Percentiles rank a stretch among this genome's conserved stretches.
phyloP scores from a whole-genome alignment of 2,329 filamentous ascomycete genomes.

The Sordariomycetes sp. region DNA sequence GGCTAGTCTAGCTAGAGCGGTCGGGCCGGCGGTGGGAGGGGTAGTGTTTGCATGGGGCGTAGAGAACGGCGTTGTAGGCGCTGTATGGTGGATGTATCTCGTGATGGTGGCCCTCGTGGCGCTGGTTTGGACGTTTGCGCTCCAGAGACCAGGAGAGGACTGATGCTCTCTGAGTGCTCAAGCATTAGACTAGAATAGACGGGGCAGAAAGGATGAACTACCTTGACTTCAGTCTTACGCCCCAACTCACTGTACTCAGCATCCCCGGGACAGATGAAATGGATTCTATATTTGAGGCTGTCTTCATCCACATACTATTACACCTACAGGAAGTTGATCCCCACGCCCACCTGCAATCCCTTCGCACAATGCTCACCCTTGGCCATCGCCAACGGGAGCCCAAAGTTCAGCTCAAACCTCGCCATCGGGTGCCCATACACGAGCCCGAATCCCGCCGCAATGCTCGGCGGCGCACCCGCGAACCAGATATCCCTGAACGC shows the following conservation, averaged over 20 bases:
- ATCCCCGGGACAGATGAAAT: not conserved
- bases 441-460: conserved; percentile 77
- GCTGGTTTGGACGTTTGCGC: conserved; percentile 8
- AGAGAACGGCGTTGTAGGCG: conserved; percentile 14
- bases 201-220: not conserved
- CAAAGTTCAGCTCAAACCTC: conserved; percentile 92
- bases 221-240: not conserved
- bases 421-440: conserved; percentile 94
- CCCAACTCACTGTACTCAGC: not conserved
- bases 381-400: conserved; percentile 70
- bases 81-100: conserved; percentile 18
- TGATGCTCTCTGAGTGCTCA: not conserved
- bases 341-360: conserved; percentile 89
- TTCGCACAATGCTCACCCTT: conserved; percentile 82
- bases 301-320: not conserved
- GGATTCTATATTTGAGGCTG: not conserved
- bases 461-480: conserved; percentile 63
- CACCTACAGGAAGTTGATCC: conserved; percentile 79
- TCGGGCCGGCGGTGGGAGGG: conserved; percentile 17
- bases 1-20: conserved; percentile 15
- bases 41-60: conserved; percentile 15
- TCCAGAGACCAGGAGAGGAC: conserved; percentile 4
- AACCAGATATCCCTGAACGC: conserved; percentile 58
- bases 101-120: conserved; percentile 13
- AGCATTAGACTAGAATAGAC: not conserved